Evolutionary conservation across 2,329 filamentous ascomycete species (phyloP).

Genomic region (Xylaria digitata): DNA sequence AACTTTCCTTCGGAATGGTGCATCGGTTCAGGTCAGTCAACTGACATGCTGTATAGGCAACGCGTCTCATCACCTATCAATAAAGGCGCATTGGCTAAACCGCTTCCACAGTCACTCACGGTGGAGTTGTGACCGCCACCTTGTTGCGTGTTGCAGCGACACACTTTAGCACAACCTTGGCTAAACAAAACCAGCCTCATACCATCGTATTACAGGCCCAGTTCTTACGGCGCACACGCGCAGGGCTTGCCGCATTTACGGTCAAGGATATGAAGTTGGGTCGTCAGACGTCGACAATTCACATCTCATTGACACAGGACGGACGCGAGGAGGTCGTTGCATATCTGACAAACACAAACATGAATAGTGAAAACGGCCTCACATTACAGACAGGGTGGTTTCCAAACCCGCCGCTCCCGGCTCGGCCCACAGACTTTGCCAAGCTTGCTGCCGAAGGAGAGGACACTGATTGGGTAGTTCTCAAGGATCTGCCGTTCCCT

Average conservation of each 20-base stretch:
- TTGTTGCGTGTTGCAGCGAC: constrained; percentile 64
- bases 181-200: constrained; percentile 47
- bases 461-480: constrained; percentile 43
- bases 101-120: constrained; percentile 70
- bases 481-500: constrained; percentile 39
- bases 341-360: constrained; percentile 74
- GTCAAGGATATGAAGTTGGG: constrained; percentile 51
- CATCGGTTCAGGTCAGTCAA: constrained; percentile 47
- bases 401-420: constrained; percentile 53
- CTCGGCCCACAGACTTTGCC: constrained; percentile 44
- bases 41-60: background rate
- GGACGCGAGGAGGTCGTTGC: constrained; percentile 70
- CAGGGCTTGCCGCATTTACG: constrained; percentile 45
- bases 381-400: constrained; percentile 62
- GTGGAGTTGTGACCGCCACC: constrained; percentile 73
- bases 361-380: constrained; percentile 68
- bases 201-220: constrained; percentile 48
- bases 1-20: constrained; percentile 46
- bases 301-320: constrained; percentile 48
- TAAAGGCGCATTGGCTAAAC: constrained; percentile 2
- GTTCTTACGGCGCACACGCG: constrained; percentile 50
- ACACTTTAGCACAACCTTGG: constrained; percentile 50
- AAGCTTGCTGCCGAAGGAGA: constrained; percentile 44
- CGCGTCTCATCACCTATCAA: background rate
- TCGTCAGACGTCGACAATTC: constrained; percentile 51